These are phyloP conservation scores for Eucalyptus curtisii DNA, from an alignment of 345 rosid genomes.

Conservation along the genomic window DNA sequence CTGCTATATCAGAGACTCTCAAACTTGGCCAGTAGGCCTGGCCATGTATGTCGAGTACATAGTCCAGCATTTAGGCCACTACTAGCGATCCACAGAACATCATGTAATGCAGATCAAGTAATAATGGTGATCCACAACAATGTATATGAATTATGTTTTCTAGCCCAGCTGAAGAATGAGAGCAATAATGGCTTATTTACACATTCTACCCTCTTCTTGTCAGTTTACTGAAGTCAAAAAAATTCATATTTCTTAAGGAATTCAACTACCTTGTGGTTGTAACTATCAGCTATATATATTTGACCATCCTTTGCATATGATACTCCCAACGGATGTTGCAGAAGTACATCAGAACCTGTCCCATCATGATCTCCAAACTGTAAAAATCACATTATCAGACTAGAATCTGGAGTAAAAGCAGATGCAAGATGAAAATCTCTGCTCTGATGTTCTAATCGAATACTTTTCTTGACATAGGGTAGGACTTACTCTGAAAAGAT, in stretches of 20 bases:
- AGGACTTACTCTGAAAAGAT: constrained; percentile 65
- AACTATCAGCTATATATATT: constrained; percentile 80
- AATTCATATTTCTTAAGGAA: neutral
- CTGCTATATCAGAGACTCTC: neutral
- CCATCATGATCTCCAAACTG: constrained; percentile 97
- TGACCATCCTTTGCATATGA: constrained; percentile 59
- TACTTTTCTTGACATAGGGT: neutral
- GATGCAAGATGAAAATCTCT: neutral
- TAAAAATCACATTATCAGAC: neutral
- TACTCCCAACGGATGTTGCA: constrained; percentile 92
- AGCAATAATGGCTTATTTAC: neutral
- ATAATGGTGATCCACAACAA: neutral
- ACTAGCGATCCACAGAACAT: neutral
- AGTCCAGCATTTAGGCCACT: neutral
- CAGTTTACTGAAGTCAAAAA: neutral
- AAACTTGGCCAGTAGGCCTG: neutral
- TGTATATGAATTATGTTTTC: neutral
- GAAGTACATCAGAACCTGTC: constrained; percentile 77
- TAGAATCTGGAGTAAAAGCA: neutral
- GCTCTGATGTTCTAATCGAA: neutral
- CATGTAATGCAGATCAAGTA: neutral
- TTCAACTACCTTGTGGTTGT: constrained; percentile 73
- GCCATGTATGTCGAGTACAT: neutral
- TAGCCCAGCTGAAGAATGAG: neutral
- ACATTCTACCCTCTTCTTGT: neutral